Percentiles rank a stretch among this genome's conserved stretches.
Conservation (phyloP, 2,329 filamentous ascomycete genomes). For the Tolypocladium endophyticum region DNA sequence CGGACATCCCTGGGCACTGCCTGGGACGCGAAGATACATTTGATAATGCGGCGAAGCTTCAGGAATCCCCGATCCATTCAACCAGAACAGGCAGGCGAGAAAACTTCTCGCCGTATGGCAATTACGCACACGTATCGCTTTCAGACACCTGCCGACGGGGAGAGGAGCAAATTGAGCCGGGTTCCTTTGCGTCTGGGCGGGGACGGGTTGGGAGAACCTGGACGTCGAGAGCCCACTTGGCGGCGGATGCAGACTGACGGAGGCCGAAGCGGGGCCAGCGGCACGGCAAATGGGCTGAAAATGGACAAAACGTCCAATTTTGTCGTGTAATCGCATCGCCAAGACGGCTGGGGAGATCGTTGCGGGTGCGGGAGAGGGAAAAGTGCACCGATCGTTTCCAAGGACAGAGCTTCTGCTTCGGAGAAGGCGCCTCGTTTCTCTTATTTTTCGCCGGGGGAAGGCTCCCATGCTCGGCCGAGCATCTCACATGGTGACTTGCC, state of each 20-base stretch:
- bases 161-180: neutral
- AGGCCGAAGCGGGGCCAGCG: neutral
- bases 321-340: neutral
- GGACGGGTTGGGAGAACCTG: neutral
- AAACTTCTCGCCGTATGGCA: neutral
- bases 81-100: neutral
- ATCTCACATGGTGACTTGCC: neutral
- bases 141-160: neutral
- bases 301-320: neutral
- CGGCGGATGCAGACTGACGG: neutral
- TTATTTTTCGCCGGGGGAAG: too few relatives aligned
- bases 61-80: neutral
- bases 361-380: neutral
- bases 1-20: neutral
- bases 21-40: neutral
- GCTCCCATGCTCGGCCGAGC: neutral
- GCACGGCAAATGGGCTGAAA: neutral
- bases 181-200: neutral
- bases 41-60: neutral
- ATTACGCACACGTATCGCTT: too few relatives aligned
- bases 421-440: neutral
- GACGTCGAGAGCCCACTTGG: neutral
- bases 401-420: neutral
- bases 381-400: neutral
- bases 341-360: neutral